Evolutionary conservation across 208 protist genomes (phyloP), one percentile per base, ranked within the genome.

Genomic region (Acanthamoeba comandoni): DNA sequence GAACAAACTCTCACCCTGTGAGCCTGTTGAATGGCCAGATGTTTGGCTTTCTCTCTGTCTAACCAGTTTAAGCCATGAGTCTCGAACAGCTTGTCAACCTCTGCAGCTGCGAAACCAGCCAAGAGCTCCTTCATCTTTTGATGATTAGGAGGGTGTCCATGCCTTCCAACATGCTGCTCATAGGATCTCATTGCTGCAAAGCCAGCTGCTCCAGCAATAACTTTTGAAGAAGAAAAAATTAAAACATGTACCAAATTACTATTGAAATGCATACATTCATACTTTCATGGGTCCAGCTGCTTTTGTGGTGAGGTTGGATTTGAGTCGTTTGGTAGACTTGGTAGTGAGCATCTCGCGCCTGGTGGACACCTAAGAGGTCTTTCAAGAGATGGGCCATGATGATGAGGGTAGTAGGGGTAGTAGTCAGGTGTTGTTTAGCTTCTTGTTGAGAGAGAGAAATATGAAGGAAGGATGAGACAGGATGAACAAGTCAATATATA

Each of bases 61-160:
- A 70, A 29, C 62, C 62, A 70, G 62, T 70, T 70, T n/a, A 70
- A 29, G 24, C 62, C 62, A n/a, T 70, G 24, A 29, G 62, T 70
- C 17, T 70, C 62, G 62, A 70, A 70, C 62, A 39, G 62, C 62
- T 70, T 70, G 62, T 70, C 62, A 8, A 70, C 62, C 62, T 70
- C 62, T 39, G 62, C 62, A 70, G 62, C 62, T n/a, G 62, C 62
- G 62, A 70, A 70, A 29, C 62, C 62, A 24, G 62, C 62, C 17
- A 70, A 29, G 62, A 70, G 62, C 62, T 70, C 62, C 62, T 70
- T 70, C 62, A 70, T 70, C 24, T 39, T n/a, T 29, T 70, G 62
- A 29, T 70, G 62, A 12, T n/a, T 39, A 13, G 62, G 11, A 8
- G 62, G 62, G 8, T 70, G 62, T 12, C 62, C 62, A 19, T 24